Evolutionary conservation across 2,329 filamentous ascomycete species (phyloP), one percentile per base, ranked within the genome.

Genomic region (Epichloe sylvatica): DNA sequence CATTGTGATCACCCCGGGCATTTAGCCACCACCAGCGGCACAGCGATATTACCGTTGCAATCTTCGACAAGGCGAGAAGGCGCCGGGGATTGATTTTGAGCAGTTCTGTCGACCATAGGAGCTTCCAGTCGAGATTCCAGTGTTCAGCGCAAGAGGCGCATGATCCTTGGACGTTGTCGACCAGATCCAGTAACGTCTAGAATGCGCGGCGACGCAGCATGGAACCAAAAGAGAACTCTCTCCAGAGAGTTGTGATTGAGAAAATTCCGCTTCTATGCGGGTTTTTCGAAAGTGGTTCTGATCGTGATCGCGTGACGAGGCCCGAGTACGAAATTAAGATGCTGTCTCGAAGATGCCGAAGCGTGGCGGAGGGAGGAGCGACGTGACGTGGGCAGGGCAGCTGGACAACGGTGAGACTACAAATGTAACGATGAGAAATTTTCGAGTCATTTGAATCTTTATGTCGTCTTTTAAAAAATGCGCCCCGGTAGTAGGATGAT

Each of bases 1-100:
- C 74, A 77, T 78, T 57, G 69, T 72, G 67, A 76, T 67, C 58
- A 69, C 60, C 58, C 74, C 72, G 54, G 75, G 73, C 75, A 77
- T 77, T 59, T 59, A 62, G 54, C 52, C 51, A 52, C 51, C 45
- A 49, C 42, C 42, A 49, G 46, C 49, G 49, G 42, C 36, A 45
- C 38, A 23, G 23, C 42, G 11, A 34, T 33, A 34, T 33, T n/a
- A 6, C 34, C 40, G 12, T 36, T 36, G 33, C 19, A 42, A n/a
- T 15, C n/a, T 42, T 39, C 37, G 21, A 13, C 23, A 42, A 41
- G 19, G 5, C 17, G 21, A 5, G 8, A 23, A 11, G 17, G 4
- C 13, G 39, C 11, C 5, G 9, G n/a, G 4, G 1, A 21, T 25
- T 33, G 3, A 15, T 37, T 30, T 12, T 8, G 35, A 39, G 39